Base-by-base conservation (phyloP, 2,329 filamentous ascomycete genomes). In the Graphilbum ipis-grandicollis region DNA sequence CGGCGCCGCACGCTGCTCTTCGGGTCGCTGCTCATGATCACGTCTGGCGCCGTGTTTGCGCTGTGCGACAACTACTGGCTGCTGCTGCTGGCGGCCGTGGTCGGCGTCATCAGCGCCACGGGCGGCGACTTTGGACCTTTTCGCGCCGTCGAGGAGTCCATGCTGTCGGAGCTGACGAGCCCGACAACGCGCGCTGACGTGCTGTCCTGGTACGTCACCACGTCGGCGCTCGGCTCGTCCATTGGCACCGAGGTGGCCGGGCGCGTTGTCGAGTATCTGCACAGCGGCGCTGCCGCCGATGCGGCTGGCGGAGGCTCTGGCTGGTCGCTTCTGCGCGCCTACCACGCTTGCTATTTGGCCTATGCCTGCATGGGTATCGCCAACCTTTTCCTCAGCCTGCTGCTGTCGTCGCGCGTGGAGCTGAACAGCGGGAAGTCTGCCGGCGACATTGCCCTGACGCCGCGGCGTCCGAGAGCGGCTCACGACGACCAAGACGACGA, bases 121-220 rank as follows among this genome's bases (percentile, higher is more conserved):
- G 75, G 75, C 7, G 66, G 71, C 14, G 75, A 79, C 44, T 76
- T 79, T 48, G 75, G 75, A 0, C 75, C 75, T 0, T 79, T 79
- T 44, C 59, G 74, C 28, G 71, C 71, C 4, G 69, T 80, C 23
- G 75, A 79, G 48, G 74, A 79, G 56, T 72, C 67, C 1, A 71
- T 68, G 25, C 49, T 79, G 8, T 68, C 71, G 5, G 70, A 77
- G 47, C 57, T 79, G 32, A 76, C 71, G 0, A 61, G 55, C 0
- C 59, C 65, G 0, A 52, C 59, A 22, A 66, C 63, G 1, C 56
- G 75, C 33, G 58, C 70, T 13, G 72, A 79, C 51, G 71, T 79
- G n/a, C 57, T 78, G 40, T 64, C 68, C 9, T 79, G 75, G 75
- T 76, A 79, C 46, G 65, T 75, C 30, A 71, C 66, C 14, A 59